A percentile compares a stretch with the other conserved stretches of the same genome.
phyloP scores from a whole-genome alignment of 371 early-diverging fungal genomes.

The Apophysomyces variabilis region DNA sequence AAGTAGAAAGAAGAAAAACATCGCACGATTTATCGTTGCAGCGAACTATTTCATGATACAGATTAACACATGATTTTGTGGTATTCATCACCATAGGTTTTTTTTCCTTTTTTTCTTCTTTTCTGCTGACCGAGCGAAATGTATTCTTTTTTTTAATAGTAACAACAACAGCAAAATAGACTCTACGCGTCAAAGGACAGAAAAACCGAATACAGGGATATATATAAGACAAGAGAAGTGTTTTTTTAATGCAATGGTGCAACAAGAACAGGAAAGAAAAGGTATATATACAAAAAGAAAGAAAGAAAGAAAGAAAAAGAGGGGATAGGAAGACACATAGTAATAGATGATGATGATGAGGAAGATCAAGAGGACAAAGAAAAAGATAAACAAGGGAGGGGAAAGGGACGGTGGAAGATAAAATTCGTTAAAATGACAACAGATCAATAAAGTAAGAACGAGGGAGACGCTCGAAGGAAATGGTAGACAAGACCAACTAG shows the following conservation, averaged over 20 bases:
- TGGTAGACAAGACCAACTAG: conserved; percentile 45
- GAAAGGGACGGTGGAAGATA: neutral
- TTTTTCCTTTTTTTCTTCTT: too few species aligned
- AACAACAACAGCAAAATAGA: too few species aligned
- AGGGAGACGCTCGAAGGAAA: conserved; percentile 30
- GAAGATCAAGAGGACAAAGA: neutral
- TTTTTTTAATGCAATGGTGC: neutral
- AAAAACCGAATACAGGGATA: too few species aligned
- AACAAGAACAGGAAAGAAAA: neutral
- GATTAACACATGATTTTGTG: too few species aligned
- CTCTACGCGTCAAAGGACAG: too few species aligned
- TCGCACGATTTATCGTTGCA: too few species aligned
- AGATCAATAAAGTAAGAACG: conserved; percentile 16
- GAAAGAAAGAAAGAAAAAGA: neutral
- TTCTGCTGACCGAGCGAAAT: too few species aligned
- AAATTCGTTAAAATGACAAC: conserved; percentile 10
- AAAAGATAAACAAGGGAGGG: neutral
- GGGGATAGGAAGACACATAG: neutral
- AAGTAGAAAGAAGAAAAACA: too few species aligned
- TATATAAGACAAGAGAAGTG: neutral
- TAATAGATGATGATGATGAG: too few species aligned
- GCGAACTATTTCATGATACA: too few species aligned
- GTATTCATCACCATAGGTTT: too few species aligned
- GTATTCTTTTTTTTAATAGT: too few species aligned
- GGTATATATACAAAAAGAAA: conserved; percentile 9